A percentile compares a stretch with the other conserved stretches of the same genome.
phyloP scores from a whole-genome alignment of 2,329 filamentous ascomycete genomes.

The Fusarium aywerte region DNA sequence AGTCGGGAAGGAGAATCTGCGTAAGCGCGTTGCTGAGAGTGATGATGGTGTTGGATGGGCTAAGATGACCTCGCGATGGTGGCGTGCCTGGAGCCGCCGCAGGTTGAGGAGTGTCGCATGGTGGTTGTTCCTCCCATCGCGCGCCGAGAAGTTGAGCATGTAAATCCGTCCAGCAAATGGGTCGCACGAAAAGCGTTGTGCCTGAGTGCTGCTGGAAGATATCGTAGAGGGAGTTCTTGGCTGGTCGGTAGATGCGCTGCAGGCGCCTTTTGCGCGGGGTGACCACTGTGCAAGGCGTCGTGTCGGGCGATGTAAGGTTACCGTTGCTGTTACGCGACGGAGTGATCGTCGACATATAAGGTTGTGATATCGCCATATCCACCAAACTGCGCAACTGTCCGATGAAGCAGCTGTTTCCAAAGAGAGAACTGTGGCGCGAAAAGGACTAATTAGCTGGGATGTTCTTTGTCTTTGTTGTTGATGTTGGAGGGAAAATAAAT shows the following conservation, averaged over 20 bases:
- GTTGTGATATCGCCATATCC: constrained; percentile 44
- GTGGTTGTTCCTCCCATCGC: constrained; percentile 57
- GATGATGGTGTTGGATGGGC: constrained; percentile 56
- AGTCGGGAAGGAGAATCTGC: constrained; percentile 53
- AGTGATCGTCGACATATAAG: constrained; percentile 15
- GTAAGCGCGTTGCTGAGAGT: constrained; percentile 58
- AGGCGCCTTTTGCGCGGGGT: constrained; percentile 42
- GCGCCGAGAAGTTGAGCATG: constrained; percentile 61
- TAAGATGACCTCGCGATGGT: constrained; percentile 52
- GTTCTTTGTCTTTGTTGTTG: constrained; percentile 5
- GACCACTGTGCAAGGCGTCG: constrained; percentile 40
- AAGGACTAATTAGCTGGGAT: constrained; percentile 17
- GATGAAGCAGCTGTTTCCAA: constrained; percentile 45
- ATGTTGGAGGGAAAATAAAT: background rate
- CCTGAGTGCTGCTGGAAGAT: constrained; percentile 62
- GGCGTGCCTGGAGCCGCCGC: constrained; percentile 47
- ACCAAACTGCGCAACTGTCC: constrained; percentile 47
- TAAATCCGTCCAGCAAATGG: constrained; percentile 66
- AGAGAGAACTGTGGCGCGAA: constrained; percentile 36
- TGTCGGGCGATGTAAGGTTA: constrained; percentile 24
- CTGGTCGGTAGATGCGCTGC: constrained; percentile 54
- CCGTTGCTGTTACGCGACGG: constrained; percentile 15
- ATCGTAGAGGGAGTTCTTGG: constrained; percentile 63
- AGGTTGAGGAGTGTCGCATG: constrained; percentile 57
- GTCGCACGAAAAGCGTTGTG: constrained; percentile 61